A percentile compares a stretch with the other conserved stretches of the same genome.
phyloP scores from a whole-genome alignment of 441 rosid species.

The Gossypium aridum region DNA sequence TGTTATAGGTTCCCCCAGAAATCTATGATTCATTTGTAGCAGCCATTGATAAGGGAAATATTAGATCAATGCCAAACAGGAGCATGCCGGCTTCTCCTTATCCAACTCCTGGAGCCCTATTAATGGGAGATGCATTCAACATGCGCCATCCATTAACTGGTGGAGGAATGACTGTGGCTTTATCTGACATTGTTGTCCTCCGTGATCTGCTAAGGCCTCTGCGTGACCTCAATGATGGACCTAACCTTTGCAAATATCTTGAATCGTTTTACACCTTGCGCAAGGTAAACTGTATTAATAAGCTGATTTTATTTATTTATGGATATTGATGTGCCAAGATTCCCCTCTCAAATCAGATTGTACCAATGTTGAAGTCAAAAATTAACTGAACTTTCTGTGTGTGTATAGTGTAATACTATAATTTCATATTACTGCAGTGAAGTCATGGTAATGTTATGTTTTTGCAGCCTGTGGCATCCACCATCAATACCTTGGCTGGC shows the following conservation, averaged over 20 bases:
- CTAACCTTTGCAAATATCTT: conserved; percentile 69
- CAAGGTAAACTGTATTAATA: conserved; percentile 38
- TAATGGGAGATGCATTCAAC: conserved; percentile 95
- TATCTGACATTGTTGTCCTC: conserved; percentile 74
- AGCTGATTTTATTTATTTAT: neutral
- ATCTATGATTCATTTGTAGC: conserved; percentile 67
- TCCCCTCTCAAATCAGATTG: neutral
- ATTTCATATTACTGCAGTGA: neutral
- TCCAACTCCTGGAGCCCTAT: conserved; percentile 86
- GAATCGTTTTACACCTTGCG: conserved; percentile 90
- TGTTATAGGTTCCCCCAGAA: conserved; percentile 61
- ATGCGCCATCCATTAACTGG: conserved; percentile 98
- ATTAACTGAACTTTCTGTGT: neutral
- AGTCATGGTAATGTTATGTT: neutral
- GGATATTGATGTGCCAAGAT: neutral
- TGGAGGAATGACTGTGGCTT: conserved; percentile 95
- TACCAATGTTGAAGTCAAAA: neutral
- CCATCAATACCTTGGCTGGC: conserved; percentile 14
- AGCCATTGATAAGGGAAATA: conserved; percentile 65
- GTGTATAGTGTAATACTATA: neutral
- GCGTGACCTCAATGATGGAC: conserved; percentile 49
- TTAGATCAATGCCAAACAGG: conserved; percentile 88
- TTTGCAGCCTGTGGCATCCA: conserved; percentile 16
- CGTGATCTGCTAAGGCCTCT: conserved; percentile 73
- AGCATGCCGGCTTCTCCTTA: conserved; percentile 89